phyloP scores from a whole-genome alignment of 73 alveolate species.

The Paramecium pentaurelia region DNA sequence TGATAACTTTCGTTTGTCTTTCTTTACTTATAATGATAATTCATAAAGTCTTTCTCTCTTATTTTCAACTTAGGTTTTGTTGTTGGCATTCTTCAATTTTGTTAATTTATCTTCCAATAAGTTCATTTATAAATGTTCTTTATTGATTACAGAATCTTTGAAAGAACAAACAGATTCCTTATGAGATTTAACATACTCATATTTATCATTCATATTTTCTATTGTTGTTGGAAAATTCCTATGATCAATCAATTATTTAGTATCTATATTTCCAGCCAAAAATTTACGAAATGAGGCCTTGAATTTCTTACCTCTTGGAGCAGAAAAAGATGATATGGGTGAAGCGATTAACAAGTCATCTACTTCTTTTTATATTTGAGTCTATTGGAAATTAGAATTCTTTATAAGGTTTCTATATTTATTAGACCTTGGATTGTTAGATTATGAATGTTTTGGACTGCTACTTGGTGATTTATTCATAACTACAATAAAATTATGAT shows the following conservation, averaged over 20 bases:
- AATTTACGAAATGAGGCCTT: not conserved
- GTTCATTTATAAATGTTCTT: not conserved
- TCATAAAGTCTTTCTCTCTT: not conserved
- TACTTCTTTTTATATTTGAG: not conserved
- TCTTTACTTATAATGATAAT: not conserved
- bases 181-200: not conserved
- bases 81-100: not conserved
- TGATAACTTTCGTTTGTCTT: not conserved
- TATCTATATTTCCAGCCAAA: not conserved
- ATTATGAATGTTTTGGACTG: not conserved
- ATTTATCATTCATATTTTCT: not conserved
- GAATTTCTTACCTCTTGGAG: not conserved
- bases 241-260: not conserved
- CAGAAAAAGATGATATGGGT: not conserved
- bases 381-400: not conserved
- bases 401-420: not conserved
- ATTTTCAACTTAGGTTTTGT: not conserved
- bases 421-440: not conserved
- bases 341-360: not conserved
- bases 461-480: conserved; percentile 5
- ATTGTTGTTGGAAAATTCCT: not conserved
- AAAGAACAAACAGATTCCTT: not conserved
- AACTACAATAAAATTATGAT: not conserved
- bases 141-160: not conserved
- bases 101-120: not conserved